Conservation (phyloP, 2,329 filamentous ascomycete species). For the Verticillium dahliae region DNA sequence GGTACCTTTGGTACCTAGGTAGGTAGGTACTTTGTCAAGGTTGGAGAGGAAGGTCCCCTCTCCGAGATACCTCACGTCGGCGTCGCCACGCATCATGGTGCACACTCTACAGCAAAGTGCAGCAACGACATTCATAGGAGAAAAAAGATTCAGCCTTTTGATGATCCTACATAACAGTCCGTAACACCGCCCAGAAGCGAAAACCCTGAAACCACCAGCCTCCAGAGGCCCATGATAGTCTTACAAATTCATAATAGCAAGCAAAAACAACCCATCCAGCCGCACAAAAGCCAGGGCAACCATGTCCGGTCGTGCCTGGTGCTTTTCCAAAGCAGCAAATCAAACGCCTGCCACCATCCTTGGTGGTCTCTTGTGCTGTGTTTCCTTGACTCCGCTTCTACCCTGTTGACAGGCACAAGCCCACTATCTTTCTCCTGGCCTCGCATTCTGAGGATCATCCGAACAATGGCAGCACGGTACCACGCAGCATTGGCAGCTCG, state of each 20-base stretch:
- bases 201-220: background rate
- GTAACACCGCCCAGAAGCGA: constrained; percentile 1
- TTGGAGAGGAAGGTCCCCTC: too few relatives aligned
- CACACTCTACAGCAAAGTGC: background rate
- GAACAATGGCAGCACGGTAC: too few relatives aligned
- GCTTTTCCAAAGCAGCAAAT: background rate
- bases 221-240: constrained; percentile 1
- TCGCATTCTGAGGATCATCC: background rate
- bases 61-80: background rate
- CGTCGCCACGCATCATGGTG: background rate
- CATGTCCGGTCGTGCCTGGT: background rate
- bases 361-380: background rate
- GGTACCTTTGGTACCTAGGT: too few relatives aligned
- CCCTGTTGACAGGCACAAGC: background rate
- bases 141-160: background rate
- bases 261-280: background rate
- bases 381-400: background rate
- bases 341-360: background rate
- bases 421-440: background rate
- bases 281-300: background rate
- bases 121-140: background rate
- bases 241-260: background rate
- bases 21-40: too few relatives aligned
- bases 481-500: background rate
- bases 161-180: background rate